phyloP scores from a whole-genome alignment of 2,329 filamentous ascomycete genomes.

The Arthrobotrys iridis region DNA sequence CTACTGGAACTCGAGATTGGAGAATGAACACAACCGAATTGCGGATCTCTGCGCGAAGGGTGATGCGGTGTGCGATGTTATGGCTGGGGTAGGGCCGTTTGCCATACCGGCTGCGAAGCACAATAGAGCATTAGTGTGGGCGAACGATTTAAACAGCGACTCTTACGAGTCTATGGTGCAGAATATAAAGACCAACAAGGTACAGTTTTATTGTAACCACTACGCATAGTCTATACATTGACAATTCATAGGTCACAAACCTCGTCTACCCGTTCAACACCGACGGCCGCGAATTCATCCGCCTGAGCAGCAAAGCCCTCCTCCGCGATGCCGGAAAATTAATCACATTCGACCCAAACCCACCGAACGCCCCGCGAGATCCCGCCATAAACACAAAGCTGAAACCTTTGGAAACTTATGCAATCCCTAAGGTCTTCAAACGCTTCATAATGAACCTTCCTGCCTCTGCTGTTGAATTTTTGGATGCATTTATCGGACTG shows the following conservation, averaged over 20 bases:
- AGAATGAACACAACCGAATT: conserved; percentile 86
- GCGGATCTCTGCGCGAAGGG: conserved; percentile 78
- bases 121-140: conserved; percentile 84
- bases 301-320: conserved; percentile 70
- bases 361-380: conserved; percentile 59
- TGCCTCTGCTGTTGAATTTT: conserved; percentile 85
- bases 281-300: conserved; percentile 85
- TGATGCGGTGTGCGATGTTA: conserved; percentile 92
- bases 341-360: conserved; percentile 68
- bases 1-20: conserved; percentile 95
- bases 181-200: conserved; percentile 82
- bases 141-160: conserved; percentile 95
- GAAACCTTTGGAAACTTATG: conserved; percentile 44
- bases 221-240: not conserved
- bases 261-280: conserved; percentile 56
- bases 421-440: conserved; percentile 68
- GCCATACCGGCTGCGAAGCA: conserved; percentile 90
- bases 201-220: conserved; percentile 60
- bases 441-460: conserved; percentile 99
- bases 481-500: conserved; percentile 78
- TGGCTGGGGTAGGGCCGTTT: conserved; percentile 97
- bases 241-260: conserved; percentile 23
- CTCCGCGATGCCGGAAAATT: conserved; percentile 60
- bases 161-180: conserved; percentile 77
- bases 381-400: conserved; percentile 53